Evolutionary conservation across 768 basidiomycete species (phyloP), one percentile per base, ranked within the genome.

Genomic region (Rhodotorula taiwanensis): DNA sequence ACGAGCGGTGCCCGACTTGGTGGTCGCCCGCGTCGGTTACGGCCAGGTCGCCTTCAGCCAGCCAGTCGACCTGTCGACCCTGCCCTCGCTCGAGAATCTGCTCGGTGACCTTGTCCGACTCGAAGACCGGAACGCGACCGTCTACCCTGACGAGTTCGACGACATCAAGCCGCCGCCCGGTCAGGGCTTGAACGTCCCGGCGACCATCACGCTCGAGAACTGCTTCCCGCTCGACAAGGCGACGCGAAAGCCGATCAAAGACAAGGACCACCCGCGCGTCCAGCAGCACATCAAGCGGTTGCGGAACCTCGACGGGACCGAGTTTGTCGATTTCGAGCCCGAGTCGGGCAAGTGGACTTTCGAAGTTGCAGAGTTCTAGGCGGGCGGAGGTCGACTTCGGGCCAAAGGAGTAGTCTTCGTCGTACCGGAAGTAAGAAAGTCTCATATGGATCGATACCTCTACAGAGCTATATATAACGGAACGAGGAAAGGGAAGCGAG

Each of bases 221-320:
- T 92, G 90, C 77, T 98, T 88, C 86, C 82, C 89, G 51, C 80
- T 85, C 67, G 90, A 97, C 77, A 93, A 93, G 79, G 87, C 88
- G 45, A 90, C 89, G 39, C 80, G 90, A 64, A 85, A 93, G 73
- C 86, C 88, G 44, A 85, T 98, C 76, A 91, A 86, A 75, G 89
- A 98, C 70, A 78, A 81, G 62, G 81, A 80, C 34, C 82, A 90
- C 71, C 83, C 86, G n/a, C 74, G 76, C 41, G 78, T 84, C 43
- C 85, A 85, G 69, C 85, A 89, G 71, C 78, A 78, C 67, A 67
- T 92, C 72, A 89, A 88, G 77, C 82, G 87, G 67, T 78, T 97
- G 75, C 85, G 84, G 79, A 81, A 79, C 56, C 90, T 93, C 82
- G 85, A 85, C 74, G 85, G 87, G 58, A 97, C 93, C 44, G 82